Evolutionary conservation across 805 yeast genomes (phyloP), one percentile per base, ranked within the genome.

Genomic region (Yarrowia yakushimensis): DNA sequence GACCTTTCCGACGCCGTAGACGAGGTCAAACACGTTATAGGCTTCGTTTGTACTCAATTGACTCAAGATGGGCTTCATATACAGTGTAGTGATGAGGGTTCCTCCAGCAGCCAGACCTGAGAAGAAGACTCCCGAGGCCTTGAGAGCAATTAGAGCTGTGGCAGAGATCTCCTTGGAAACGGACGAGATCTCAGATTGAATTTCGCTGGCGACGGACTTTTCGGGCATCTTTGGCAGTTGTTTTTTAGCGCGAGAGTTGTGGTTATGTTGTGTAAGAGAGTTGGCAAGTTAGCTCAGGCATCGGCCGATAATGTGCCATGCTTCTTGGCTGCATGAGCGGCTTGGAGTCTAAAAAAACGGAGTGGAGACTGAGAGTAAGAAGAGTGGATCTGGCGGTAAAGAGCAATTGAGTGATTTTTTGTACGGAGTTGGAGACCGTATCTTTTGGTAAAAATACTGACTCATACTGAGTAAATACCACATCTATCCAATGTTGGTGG

Each of bases 91-190:
- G 22, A 52, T 25, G 37, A 52, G 59, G 10, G 59, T 52, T 17
- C 59, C 59, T 52, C 59, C 59, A 12, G 59, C 59, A 0, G 59
- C 59, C 12, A 52, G 59, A 8, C 59, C 59, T 2, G 59, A 52
- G 25, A 52, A 52, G 28, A 52, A 34, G 25, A 52, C 31, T 17
- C 59, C 59, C 3, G 59, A 23, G 43, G 18, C 23, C 18, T 52
- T 52, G 33, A 52, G 59, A 5, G 34, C 34, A 20, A 30, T 13
- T n/a, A 36, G 36, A 8, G 48, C 33, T 15, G 6, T n/a, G 33
- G 30, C 18, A 13, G 15, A 18, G 34, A 25, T 12, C 25, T 27
- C 10, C 17, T 12, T 43, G 7, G 30, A 9, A n/a, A 17, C 42
- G 10, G 43, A 12, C 4, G 45, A 41, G 18, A 23, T 1, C 1